These are phyloP conservation scores for Fraxinus baroniana DNA, from an alignment of 305 asterid genomes.

Conservation along the genomic window DNA sequence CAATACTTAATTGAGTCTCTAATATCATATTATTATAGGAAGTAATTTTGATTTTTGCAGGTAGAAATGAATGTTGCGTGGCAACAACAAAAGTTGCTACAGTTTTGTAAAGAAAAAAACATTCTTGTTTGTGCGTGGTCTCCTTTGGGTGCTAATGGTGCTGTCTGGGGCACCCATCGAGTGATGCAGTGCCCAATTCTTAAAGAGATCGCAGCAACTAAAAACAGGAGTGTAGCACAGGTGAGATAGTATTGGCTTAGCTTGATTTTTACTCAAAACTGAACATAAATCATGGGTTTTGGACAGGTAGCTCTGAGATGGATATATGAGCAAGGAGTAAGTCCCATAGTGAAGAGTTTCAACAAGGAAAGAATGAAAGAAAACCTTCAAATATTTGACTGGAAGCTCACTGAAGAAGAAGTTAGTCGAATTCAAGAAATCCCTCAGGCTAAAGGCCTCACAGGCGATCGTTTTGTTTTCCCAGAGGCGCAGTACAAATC, in stretches of 20 bases:
- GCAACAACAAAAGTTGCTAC: conserved; percentile 36
- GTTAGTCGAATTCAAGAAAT: conserved; percentile 26
- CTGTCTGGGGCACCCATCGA: conserved; percentile 28
- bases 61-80: conserved; percentile 41
- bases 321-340: conserved; percentile 37
- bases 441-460: conserved; percentile 32
- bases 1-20: background rate
- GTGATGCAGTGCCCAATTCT: conserved; percentile 35
- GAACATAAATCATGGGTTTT: background rate
- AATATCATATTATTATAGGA: background rate
- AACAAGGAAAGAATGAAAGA: too few species aligned
- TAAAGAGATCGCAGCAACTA: conserved; percentile 31
- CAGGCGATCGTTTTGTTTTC: conserved; percentile 18
- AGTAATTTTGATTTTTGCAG: conserved; percentile 7
- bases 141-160: conserved; percentile 35
- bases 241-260: conserved; percentile 11
- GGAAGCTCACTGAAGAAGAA: conserved; percentile 43
- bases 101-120: conserved; percentile 27
- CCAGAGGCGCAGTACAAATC: conserved; percentile 39
- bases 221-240: conserved; percentile 32
- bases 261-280: background rate
- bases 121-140: conserved; percentile 33
- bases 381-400: conserved; percentile 32
- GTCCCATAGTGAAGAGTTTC: background rate
- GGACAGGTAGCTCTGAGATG: conserved; percentile 41